phyloP scores from a whole-genome alignment of 2,329 filamentous ascomycete genomes.

The Aureobasidium sp. region DNA sequence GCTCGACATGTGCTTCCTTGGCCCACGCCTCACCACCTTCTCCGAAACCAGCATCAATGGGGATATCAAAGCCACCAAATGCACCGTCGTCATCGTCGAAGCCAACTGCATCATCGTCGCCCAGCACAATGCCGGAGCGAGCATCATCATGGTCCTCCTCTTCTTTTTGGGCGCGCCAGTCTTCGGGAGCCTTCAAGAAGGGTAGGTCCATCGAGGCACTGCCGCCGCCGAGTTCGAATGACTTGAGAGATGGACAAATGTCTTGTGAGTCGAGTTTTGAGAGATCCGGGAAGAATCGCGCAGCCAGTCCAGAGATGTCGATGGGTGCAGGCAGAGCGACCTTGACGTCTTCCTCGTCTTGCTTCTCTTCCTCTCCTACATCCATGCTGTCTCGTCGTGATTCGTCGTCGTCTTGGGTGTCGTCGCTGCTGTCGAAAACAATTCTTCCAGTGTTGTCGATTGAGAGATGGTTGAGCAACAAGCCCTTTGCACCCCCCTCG shows the following conservation, averaged over 20 bases:
- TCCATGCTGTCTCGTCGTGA: conserved; percentile 28
- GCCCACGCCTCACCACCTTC: conserved; percentile 97
- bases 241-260: conserved; percentile 90
- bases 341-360: conserved; percentile 26
- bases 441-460: conserved; percentile 89
- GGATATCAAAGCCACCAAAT: conserved; percentile 53
- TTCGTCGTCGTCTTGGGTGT: conserved; percentile 46
- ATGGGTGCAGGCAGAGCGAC: conserved; percentile 59
- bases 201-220: conserved; percentile 82
- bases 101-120: conserved; percentile 74
- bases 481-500: conserved; percentile 90
- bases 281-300: conserved; percentile 80
- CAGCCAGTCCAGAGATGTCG: conserved; percentile 64
- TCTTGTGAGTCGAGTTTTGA: conserved; percentile 71
- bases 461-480: conserved; percentile 91
- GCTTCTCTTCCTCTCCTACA: conserved; percentile 36
- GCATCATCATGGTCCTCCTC: conserved; percentile 49
- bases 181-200: conserved; percentile 76
- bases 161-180: conserved; percentile 60
- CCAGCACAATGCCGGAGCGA: conserved; percentile 72
- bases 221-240: conserved; percentile 81
- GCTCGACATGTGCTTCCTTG: conserved; percentile 75
- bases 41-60: conserved; percentile 71
- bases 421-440: conserved; percentile 97
- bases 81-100: conserved; percentile 68